These are phyloP conservation scores for Corrigiola litoralis DNA, from an alignment of 179 eudicot species.

Conservation along the genomic window DNA sequence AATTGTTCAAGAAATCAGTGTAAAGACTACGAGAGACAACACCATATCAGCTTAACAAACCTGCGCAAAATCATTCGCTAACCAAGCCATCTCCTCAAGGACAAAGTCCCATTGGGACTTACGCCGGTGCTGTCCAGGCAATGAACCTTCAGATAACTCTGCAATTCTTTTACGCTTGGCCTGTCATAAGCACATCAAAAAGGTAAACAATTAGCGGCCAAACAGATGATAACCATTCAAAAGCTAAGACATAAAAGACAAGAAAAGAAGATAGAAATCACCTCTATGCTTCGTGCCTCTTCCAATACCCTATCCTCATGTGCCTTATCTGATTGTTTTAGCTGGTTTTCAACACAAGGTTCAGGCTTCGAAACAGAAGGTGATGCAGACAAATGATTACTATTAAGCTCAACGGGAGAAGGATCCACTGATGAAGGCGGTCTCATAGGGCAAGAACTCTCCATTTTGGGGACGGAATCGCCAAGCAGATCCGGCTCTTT, in stretches of 20 bases:
- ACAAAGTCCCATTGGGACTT: slow-evolving; percentile 89
- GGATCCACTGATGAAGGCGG: slow-evolving; percentile 29
- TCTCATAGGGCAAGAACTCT: slow-evolving; percentile 28
- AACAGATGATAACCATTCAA: slow-evolving; percentile 4
- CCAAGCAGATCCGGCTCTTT: slow-evolving; percentile 20
- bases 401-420: slow-evolving; percentile 25
- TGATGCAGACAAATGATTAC: slow-evolving; percentile 28
- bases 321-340: slow-evolving; percentile 42
- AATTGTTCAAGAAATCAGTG: neutral
- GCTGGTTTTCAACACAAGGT: slow-evolving; percentile 33
- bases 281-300: slow-evolving; percentile 88
- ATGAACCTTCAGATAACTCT: slow-evolving; percentile 50
- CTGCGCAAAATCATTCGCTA: slow-evolving; percentile 98
- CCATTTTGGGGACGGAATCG: slow-evolving; percentile 25
- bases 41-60: slow-evolving; percentile 29
- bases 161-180: slow-evolving; percentile 78
- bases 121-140: slow-evolving; percentile 35
- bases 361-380: slow-evolving; percentile 31
- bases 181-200: slow-evolving; percentile 41
- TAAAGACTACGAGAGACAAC: neutral
- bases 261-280: slow-evolving; percentile 15
- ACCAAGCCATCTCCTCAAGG: slow-evolving; percentile 93
- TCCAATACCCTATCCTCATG: slow-evolving; percentile 78
- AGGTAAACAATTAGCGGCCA: slow-evolving; percentile 11
- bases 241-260: slow-evolving; percentile 1